phyloP scores from a whole-genome alignment of 192 early-diverging fungal genomes.

The Spizellomyces punctatus region DNA sequence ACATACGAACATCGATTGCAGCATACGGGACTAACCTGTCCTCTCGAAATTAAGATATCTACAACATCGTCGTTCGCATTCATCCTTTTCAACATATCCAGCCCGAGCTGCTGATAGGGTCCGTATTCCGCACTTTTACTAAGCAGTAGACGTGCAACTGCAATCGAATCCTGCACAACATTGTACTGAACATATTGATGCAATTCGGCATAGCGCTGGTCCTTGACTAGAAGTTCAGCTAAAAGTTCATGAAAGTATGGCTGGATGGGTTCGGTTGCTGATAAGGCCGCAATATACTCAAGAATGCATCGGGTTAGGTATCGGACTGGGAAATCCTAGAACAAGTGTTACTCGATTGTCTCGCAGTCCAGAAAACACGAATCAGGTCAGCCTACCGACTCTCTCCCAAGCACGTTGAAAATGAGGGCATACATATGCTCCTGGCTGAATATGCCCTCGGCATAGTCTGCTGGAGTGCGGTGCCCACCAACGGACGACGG shows the following conservation, averaged over 20 bases:
- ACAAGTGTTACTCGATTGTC: too few relatives aligned
- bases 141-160: constrained; percentile 32
- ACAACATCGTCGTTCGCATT: constrained; percentile 29
- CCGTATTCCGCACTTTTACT: neutral
- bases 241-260: constrained; percentile 34
- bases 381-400: constrained; percentile 14
- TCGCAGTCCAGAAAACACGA: too few relatives aligned
- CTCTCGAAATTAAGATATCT: constrained; percentile 24
- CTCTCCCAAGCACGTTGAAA: constrained; percentile 2
- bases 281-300: constrained; percentile 31
- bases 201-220: constrained; percentile 24
- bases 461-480: neutral
- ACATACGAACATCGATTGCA: neutral
- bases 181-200: constrained; percentile 32
- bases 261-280: constrained; percentile 4
- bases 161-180: constrained; percentile 34
- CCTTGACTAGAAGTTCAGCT: constrained; percentile 23
- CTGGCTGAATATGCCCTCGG: constrained; percentile 15
- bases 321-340: constrained; percentile 4
- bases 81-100: constrained; percentile 41
- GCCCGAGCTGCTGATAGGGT: constrained; percentile 27
- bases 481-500: constrained; percentile 2
- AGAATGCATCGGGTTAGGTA: constrained; percentile 23
- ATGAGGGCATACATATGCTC: constrained; percentile 20
- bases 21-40: constrained; percentile 17